Evolutionary conservation across 805 yeast genomes (phyloP), one percentile per base, ranked within the genome.

Genomic region (Millerozyma miso): DNA sequence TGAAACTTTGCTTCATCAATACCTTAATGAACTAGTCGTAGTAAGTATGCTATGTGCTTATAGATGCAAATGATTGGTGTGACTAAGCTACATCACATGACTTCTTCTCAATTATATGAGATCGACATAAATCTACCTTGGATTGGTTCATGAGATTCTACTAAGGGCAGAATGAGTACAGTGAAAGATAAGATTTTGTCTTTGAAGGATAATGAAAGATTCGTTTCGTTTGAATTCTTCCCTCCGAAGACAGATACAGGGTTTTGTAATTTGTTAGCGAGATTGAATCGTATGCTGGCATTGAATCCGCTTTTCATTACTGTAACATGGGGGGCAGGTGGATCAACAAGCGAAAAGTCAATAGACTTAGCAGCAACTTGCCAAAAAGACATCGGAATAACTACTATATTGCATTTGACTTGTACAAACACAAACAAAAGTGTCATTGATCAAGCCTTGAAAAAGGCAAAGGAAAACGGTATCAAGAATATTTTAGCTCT

Each of bases 261-360:
- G 52, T 76, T 85, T 60, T 76, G 85, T 49, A 93, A 93, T 64
- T 68, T 93, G 48, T 71, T 86, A 39, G 88, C 90, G 20, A 84
- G 99, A 63, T 79, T 93, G 65, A 80, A 80, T 55, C 81, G 99
- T 56, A 84, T 93, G 90, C 80, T 87, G 49, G 84, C 85, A 3
- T 67, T 93, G 48, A 90, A 89, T 43, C 98, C 98, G 3, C 68
- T 84, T 13, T 95, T 93, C 60, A 83, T 91, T 42, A 88, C 96
- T 3, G 85, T 93, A 12, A 93, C 99, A 0, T 93, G 98, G 97
- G 99, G 98, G 29, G 98, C 99, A 4, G 98, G 98, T 33, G 99
- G 99, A 2, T 81, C 95, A 4, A 88, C 97, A 7, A 80, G 91
- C 37, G 84, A 79, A 38, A 89, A 88, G 67, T 87, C 97, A 0